Base-by-base conservation (phyloP, 1,284 basidiomycete genomes). In the Acaromyces ingoldii region DNA sequence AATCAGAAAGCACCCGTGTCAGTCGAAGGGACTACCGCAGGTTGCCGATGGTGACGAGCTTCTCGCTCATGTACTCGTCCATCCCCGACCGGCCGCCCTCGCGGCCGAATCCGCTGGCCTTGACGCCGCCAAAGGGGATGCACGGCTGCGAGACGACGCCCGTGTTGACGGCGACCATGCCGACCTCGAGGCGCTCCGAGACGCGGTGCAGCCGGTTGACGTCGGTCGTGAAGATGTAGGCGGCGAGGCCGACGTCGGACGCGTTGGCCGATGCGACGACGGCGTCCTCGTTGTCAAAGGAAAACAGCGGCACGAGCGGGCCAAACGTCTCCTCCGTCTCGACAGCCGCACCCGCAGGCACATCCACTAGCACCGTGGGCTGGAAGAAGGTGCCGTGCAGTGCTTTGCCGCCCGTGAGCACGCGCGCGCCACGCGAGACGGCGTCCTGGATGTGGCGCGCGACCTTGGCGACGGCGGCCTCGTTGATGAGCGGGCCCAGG, bases 401-500 rank as follows among this genome's bases (percentile, higher is more conserved):
- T 46, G 13, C 74, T 25, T 75, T 76, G 36, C 81, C 79, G 76
- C 85, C 83, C 19, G 92, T 93, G 15, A 93, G 93, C 28, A 90
- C 81, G 29, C 96, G 25, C 1, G 91, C 93, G 38, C 95, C 95
- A 43, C 83, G 82, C 24, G 80, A 72, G 45, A 92, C 80, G 4
- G 91, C 90, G 66, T 92, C 87, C 42, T 89, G 81, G 55, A 98
- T 84, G 77, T 98, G 95, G 36, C 81, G 79, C 60, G 84, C 79
- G 17, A 93, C 91, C 79, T 98, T 98, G 60, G 86, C 82, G 45
- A 91, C 79, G 0, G 91, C 91, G 26, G 83, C 85, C 21, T 80
- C 78, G 77, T 95, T 91, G 62, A 98, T 95, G 45, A 98, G 81
- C 10, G 93, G 93, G 0, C 93, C 95, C 68, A 96, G 91, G 0